Conservation (phyloP, 148 eudicot species). For the Vaccinium vitisidaea region DNA sequence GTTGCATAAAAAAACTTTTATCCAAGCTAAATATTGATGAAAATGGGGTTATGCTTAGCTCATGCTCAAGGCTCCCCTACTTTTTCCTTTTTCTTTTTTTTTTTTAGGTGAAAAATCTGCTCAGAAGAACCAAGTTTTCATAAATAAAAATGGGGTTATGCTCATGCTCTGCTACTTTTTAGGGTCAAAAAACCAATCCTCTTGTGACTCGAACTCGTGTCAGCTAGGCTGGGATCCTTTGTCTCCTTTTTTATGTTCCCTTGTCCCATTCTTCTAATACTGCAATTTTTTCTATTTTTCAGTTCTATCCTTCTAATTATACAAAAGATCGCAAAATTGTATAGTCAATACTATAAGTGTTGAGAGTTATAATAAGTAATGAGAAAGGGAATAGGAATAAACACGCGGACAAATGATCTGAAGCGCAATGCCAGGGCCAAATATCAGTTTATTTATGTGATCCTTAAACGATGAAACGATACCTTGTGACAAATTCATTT, state of each 20-base stretch:
- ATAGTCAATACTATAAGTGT: too few relatives aligned
- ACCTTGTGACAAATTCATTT: slow-evolving; percentile 7
- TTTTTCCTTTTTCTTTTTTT: background rate
- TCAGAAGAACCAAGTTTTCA: background rate
- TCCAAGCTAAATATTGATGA: background rate
- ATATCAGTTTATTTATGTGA: background rate
- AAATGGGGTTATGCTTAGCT: background rate
- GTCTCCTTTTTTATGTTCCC: background rate
- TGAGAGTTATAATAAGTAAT: background rate
- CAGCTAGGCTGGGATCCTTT: background rate
- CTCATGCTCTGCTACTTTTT: background rate
- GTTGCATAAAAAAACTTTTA: background rate
- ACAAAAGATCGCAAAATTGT: too few relatives aligned
- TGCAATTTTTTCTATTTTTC: background rate
- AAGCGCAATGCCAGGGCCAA: background rate
- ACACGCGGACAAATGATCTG: background rate
- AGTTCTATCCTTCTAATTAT: background rate
- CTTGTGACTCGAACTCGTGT: background rate
- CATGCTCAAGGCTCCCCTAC: background rate
- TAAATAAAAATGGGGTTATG: background rate
- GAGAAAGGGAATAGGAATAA: background rate
- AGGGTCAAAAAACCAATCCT: background rate
- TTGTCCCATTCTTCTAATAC: background rate
- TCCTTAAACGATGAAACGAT: background rate
- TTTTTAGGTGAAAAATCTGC: background rate